Percentiles rank a stretch among this genome's conserved stretches.
Evolutionary conservation across 2,329 filamentous ascomycete species (phyloP).

Genomic region (Colletotrichum sp.): DNA sequence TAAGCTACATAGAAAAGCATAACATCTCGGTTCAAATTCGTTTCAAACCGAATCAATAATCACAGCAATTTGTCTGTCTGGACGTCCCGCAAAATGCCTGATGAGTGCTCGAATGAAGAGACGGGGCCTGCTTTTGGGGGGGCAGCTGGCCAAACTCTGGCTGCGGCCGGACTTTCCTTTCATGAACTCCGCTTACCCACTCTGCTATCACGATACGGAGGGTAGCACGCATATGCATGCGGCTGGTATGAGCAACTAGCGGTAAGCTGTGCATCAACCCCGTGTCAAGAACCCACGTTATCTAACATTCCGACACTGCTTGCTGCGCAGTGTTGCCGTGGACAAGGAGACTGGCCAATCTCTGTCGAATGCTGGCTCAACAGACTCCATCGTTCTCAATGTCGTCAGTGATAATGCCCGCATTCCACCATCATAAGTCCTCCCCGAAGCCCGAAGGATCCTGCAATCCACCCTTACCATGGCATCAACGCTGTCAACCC

Average conservation of each 20-base stretch:
- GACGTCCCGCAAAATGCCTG: not conserved
- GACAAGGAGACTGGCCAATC: not conserved
- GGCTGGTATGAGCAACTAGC: not conserved
- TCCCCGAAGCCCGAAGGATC: not conserved
- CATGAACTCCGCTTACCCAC: not conserved
- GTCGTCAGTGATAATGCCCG: not conserved
- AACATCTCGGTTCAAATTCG: not conserved
- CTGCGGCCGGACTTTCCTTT: not conserved
- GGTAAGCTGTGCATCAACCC: not conserved
- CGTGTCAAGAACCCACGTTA: not conserved
- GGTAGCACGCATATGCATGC: conserved; percentile 1
- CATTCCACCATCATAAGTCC: not conserved
- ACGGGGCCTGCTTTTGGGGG: not conserved
- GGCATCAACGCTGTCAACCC: not conserved
- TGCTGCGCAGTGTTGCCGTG: not conserved
- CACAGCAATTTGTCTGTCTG: not conserved
- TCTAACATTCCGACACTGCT: not conserved
- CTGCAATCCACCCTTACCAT: not conserved
- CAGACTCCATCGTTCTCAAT: not conserved
- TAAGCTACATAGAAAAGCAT: not conserved
- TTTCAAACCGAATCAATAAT: fast-evolving
- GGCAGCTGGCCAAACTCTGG: not conserved
- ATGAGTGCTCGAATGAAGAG: not conserved
- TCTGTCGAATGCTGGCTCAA: not conserved
- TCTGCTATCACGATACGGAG: not conserved